These are phyloP conservation scores for Trichoderma hamatum DNA, from an alignment of 2,329 filamentous ascomycete species.

Conservation along the genomic window DNA sequence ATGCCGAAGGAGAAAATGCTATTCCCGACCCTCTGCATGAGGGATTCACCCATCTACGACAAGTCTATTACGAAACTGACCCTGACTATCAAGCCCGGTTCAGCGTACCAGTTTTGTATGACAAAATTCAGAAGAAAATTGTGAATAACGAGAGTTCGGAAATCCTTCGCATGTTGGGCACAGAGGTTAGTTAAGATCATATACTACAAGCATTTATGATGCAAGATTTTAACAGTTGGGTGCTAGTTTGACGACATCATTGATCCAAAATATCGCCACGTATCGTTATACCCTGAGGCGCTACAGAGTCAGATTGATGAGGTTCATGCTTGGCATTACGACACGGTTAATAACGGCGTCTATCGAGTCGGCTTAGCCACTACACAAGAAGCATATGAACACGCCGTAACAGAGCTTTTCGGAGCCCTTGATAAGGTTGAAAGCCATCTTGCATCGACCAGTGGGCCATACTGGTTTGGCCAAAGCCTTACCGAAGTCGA, in stretches of 20 bases:
- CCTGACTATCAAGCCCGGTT: slow-evolving; percentile 74
- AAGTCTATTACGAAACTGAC: slow-evolving; percentile 77
- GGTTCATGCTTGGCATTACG: slow-evolving; percentile 78
- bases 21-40: slow-evolving; percentile 69
- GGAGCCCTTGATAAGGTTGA: slow-evolving; percentile 75
- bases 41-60: slow-evolving; percentile 66
- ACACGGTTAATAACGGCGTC: slow-evolving; percentile 68
- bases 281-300: slow-evolving; percentile 68
- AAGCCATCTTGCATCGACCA: slow-evolving; percentile 57
- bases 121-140: slow-evolving; percentile 72
- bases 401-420: slow-evolving; percentile 71
- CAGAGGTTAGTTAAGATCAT: slow-evolving; percentile 54
- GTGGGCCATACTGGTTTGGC: slow-evolving; percentile 74
- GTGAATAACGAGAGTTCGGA: slow-evolving; percentile 90
- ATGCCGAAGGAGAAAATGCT: slow-evolving; percentile 60
- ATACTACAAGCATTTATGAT: not conserved
- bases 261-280: slow-evolving; percentile 56
- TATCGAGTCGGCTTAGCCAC: slow-evolving; percentile 81
- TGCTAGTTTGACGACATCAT: slow-evolving; percentile 69
- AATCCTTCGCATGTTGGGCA: slow-evolving; percentile 87
- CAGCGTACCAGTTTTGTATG: slow-evolving; percentile 83
- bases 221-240: not conserved
- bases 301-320: slow-evolving; percentile 71
- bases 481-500: slow-evolving; percentile 76
- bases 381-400: slow-evolving; percentile 78